phyloP scores from a whole-genome alignment of 2,329 filamentous ascomycete genomes.

The Cadophora sp. region DNA sequence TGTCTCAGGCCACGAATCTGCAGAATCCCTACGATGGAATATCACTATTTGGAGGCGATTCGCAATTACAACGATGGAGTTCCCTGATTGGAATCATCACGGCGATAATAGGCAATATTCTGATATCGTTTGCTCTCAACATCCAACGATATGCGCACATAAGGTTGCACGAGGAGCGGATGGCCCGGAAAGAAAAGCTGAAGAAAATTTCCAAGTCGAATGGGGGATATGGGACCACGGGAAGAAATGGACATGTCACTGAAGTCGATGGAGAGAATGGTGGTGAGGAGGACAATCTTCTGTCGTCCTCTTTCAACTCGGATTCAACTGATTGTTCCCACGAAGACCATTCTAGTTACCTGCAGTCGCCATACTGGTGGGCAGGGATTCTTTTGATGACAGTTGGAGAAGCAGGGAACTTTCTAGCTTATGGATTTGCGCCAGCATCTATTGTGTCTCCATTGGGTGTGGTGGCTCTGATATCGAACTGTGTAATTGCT shows the following conservation, averaged over 20 bases:
- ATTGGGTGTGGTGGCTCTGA: conserved; percentile 91
- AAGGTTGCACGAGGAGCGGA: conserved; percentile 74
- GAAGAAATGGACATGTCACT: conserved; percentile 31
- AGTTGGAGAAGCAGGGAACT: conserved; percentile 93
- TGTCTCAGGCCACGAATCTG: not conserved
- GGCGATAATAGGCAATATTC: conserved; percentile 88
- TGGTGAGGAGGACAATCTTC: conserved; percentile 56
- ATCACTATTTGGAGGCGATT: conserved; percentile 44
- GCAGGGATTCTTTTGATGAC: conserved; percentile 90
- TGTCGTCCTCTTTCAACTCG: conserved; percentile 57
- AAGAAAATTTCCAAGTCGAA: conserved; percentile 53
- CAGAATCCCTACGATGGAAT: not conserved
- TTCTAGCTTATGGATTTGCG: conserved; percentile 95
- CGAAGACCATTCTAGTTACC: conserved; percentile 67
- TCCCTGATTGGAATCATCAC: conserved; percentile 94
- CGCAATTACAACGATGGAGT: conserved; percentile 76
- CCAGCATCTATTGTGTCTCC: conserved; percentile 97
- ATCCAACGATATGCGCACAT: conserved; percentile 97
- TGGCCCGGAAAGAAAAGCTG: conserved; percentile 61
- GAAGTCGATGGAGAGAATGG: conserved; percentile 46
- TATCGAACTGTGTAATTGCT: conserved; percentile 97
- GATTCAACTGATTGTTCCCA: conserved; percentile 48
- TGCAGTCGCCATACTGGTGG: conserved; percentile 97
- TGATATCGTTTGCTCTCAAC: conserved; percentile 95
- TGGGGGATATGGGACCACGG: conserved; percentile 50